Evolutionary conservation across 257 asterid genomes (phyloP), one percentile per base, ranked within the genome.

Genomic region (Knoxia roxburghii): DNA sequence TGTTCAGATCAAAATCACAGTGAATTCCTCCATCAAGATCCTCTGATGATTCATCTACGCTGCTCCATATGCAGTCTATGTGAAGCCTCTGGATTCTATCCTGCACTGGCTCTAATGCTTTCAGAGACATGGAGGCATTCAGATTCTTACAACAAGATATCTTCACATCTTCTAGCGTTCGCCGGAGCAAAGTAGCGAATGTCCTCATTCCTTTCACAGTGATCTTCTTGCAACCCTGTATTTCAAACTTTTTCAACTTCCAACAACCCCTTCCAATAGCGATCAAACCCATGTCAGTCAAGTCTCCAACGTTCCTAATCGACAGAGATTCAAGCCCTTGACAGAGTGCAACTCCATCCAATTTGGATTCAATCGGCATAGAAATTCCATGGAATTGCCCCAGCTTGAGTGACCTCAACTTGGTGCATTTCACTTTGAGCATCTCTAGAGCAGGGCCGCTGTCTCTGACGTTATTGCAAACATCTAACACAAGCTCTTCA

Each of bases 221-320:
- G 41, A 90, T 81, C 58, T 72, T 83, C 78, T 80, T 83, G 75
- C 97, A 94, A 32, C 99, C 96, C 32, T 78, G 81, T 67, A 90
- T 77, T 74, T 94, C 97, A 62, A 94, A 86, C 84, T 78, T 83
- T 5, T 82, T 62, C 70, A 90, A 72, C 59, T 81, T 82, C 75
- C 80, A 80, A 70, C 99, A 94, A 51, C 99, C 99, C 74, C 96
- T 86, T 18, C 77, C 96, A 35, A 94, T 90, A 27, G 91, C 97
- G 40, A 94, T 90, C 84, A 94, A 73, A n/a, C 97, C 96, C 95
- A 90, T 86, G 70, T 94, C 95, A 33, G 72, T 73, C 77, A 94
- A 73, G 78, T 90, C 96, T 39, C 82, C 94, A 3, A 82, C 97
- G 46, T 79, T 80, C 75, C 85, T 77, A 46, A 94, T 80, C 21